Conservation (phyloP, 2,329 filamentous ascomycete genomes). For the Pyricularia grisea region DNA sequence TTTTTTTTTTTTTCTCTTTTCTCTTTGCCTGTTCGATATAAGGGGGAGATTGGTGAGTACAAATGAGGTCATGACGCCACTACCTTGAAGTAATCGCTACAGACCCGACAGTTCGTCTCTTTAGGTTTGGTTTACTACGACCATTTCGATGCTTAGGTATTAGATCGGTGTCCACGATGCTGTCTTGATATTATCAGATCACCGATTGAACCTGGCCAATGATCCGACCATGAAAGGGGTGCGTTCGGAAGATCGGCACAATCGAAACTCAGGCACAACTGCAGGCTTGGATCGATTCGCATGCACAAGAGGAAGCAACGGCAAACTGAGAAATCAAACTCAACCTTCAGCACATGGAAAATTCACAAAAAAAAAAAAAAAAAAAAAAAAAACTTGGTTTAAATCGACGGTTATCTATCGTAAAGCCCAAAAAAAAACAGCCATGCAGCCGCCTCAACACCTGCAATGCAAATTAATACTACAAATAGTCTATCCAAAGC, state of each 20-base stretch:
- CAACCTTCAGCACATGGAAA: not conserved
- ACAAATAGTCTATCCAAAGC: not conserved
- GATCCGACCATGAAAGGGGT: not conserved
- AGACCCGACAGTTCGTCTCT: not conserved
- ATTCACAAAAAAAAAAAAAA: not conserved
- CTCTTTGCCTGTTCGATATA: not conserved
- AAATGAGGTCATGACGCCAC: not conserved
- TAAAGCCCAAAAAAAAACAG: not conserved
- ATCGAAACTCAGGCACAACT: not conserved
- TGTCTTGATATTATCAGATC: not conserved
- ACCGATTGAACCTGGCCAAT: not conserved
- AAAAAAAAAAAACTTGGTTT: not conserved
- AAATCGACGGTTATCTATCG: too few relatives aligned
- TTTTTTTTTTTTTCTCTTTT: not conserved
- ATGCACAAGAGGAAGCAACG: not conserved
- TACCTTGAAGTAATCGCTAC: not conserved
- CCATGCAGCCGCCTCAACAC: not conserved
- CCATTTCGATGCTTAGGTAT: too few relatives aligned
- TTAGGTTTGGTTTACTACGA: not conserved
- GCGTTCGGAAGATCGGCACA: not conserved
- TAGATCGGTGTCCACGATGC: not conserved
- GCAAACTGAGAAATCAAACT: not conserved
- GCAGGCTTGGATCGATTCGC: too few relatives aligned
- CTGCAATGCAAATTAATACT: not conserved
- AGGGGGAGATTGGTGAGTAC: not conserved